phyloP scores from a whole-genome alignment of 2,329 filamentous ascomycete genomes.

The Phyllosticta citriasiana region DNA sequence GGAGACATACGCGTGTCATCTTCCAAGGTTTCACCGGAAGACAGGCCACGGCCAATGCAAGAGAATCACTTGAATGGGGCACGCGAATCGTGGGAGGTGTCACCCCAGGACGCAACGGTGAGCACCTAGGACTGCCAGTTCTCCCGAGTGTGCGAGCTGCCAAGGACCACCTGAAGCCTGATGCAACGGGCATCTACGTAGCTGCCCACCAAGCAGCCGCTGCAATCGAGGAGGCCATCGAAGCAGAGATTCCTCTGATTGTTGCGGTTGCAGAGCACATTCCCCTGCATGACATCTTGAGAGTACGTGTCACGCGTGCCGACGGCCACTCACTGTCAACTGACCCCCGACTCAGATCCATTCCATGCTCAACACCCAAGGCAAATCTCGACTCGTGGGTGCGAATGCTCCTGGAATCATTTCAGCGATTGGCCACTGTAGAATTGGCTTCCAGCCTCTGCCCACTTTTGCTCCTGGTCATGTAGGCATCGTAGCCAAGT shows the following conservation, averaged over 20 bases:
- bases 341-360: constrained; percentile 42
- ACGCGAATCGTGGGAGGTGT: constrained; percentile 74
- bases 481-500: constrained; percentile 70
- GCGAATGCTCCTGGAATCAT: constrained; percentile 79
- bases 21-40: constrained; percentile 63
- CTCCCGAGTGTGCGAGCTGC: constrained; percentile 59
- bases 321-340: constrained; percentile 5
- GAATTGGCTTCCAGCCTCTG: constrained; percentile 67
- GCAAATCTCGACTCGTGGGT: constrained; percentile 61
- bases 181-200: constrained; percentile 72
- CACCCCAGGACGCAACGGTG: constrained; percentile 53
- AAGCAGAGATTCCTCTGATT: constrained; percentile 66
- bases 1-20: constrained; percentile 54
- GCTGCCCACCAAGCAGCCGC: constrained; percentile 61
- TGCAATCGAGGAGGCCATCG: constrained; percentile 72
- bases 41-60: constrained; percentile 64
- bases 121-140: constrained; percentile 64
- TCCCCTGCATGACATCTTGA: constrained; percentile 66
- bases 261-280: constrained; percentile 75
- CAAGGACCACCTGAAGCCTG: constrained; percentile 59
- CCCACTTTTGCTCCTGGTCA: constrained; percentile 60
- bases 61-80: constrained; percentile 66
- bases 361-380: constrained; percentile 61
- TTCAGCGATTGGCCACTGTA: constrained; percentile 58
- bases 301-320: constrained; percentile 36